Base-by-base conservation (phyloP, 2,329 filamentous ascomycete genomes). In the Macrophomina phaseolina region DNA sequence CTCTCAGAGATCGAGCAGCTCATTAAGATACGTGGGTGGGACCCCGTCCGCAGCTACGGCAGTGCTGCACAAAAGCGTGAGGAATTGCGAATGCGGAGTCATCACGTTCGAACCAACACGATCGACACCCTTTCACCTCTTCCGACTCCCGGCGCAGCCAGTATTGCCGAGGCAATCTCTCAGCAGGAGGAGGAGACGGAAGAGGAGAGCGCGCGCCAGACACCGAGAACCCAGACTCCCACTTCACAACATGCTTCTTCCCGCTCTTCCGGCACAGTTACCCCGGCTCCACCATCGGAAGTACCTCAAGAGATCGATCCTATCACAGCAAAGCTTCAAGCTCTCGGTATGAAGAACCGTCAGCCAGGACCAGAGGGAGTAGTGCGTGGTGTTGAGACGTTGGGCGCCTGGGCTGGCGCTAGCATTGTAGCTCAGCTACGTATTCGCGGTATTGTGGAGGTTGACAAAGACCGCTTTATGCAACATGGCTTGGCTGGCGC, bases 331-430 rank as follows among this genome's bases (percentile, higher is more conserved):
- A 84, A 86, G 68, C 79, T 90, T 68, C 80, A 85, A 71, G 79
- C 84, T 68, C 74, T 85, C 74, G 68, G 83, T 73, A 74, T 81
- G 12, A 81, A 73, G 65, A 14, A 81, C 79, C 71, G 80, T 70
- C 77, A 2, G 64, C 78, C 75, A 4, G 68, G 75, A 5, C 73
- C 87, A 1, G 85, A 87, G 46, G 90, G 90, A 2, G 79, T 83
- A 34, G 80, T 93, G 46, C 84, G 91, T 32, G 89, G 85, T 2
- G 80, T 93, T 1, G 88, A 91, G 68, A 89, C 89, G 0, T 78
- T 94, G 1, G 91, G 91, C 0, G 81, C 91, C 1, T 94, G 91
- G 91, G 85, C 86, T 23, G 91, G 91, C 11, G 91, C 88, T 3
- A 93, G 90, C 74, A 74, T 94, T 64, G 80, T 91, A 18, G 86